phyloP scores from a whole-genome alignment of 805 yeast species.

The Candida maltosa region DNA sequence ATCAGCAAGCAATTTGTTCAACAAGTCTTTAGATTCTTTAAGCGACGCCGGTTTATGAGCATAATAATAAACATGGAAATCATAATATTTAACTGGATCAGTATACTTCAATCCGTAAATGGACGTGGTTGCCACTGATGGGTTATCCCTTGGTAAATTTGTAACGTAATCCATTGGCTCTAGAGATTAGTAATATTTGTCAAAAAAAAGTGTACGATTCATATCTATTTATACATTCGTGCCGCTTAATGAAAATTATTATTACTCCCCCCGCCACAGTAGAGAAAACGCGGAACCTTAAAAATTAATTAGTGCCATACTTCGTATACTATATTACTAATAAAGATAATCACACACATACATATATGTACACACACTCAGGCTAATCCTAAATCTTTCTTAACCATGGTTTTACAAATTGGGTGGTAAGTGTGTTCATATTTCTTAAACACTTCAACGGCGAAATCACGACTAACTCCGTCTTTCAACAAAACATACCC shows the following conservation, averaged over 20 bases:
- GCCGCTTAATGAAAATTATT: too few relatives aligned
- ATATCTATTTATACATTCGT: too few relatives aligned
- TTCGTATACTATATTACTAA: too few relatives aligned
- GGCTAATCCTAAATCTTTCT: conserved; percentile 16
- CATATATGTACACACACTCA: too few relatives aligned
- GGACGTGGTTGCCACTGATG: conserved; percentile 17
- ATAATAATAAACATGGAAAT: conserved; percentile 30
- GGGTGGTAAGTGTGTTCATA: conserved; percentile 27
- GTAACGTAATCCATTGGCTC: conserved; percentile 34
- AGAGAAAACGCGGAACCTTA: too few relatives aligned
- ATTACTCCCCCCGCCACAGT: too few relatives aligned
- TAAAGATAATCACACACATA: too few relatives aligned
- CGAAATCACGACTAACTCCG: conserved; percentile 22
- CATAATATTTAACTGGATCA: conserved; percentile 27
- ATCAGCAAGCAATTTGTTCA: conserved; percentile 18
- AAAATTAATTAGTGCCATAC: too few relatives aligned
- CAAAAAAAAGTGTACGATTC: too few relatives aligned
- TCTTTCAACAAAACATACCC: conserved; percentile 23
- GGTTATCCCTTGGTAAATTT: conserved; percentile 13
- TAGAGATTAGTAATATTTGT: too few relatives aligned
- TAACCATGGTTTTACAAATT: conserved; percentile 24
- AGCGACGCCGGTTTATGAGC: conserved; percentile 15
- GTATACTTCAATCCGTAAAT: conserved; percentile 15
- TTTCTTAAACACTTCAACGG: conserved; percentile 20
- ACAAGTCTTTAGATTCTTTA: conserved; percentile 18